A percentile compares a stretch with the other conserved stretches of the same genome.
Evolutionary conservation across 352 stramenopile genomes (phyloP).

Genomic region (Phytopythium litorale): DNA sequence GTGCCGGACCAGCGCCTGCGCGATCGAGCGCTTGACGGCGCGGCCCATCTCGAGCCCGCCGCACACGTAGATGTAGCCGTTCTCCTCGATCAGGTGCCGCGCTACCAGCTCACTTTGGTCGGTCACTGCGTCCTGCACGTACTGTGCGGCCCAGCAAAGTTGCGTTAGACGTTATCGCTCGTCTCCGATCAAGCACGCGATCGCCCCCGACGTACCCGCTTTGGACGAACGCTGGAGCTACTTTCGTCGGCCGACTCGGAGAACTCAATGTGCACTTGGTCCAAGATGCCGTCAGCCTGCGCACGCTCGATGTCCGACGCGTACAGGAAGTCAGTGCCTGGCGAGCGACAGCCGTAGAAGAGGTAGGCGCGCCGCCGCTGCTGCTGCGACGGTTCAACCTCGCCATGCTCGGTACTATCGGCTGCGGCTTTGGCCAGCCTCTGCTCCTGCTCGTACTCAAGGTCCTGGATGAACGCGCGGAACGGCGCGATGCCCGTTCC

Average conservation of each 20-base stretch:
- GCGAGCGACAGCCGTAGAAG: constrained; percentile 71
- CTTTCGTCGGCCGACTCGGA: constrained; percentile 22
- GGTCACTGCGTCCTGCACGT: constrained; percentile 66
- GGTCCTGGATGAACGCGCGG: constrained; percentile 72
- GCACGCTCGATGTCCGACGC: constrained; percentile 52
- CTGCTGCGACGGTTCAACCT: neutral
- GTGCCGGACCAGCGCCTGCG: constrained; percentile 41
- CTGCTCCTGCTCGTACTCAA: constrained; percentile 55
- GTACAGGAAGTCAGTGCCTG: constrained; percentile 69
- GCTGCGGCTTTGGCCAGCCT: neutral
- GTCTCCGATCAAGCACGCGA: neutral
- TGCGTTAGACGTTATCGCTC: neutral
- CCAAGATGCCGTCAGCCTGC: constrained; percentile 32
- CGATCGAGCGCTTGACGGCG: constrained; percentile 65
- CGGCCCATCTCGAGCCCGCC: constrained; percentile 77
- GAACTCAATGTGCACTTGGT: constrained; percentile 57
- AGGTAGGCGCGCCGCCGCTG: constrained; percentile 48
- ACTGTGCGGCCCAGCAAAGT: constrained; percentile 26
- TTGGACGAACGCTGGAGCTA: constrained; percentile 13
- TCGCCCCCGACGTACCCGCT: constrained; percentile 32
- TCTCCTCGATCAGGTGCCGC: constrained; percentile 44
- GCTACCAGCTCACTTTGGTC: constrained; percentile 56
- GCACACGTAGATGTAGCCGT: constrained; percentile 73
- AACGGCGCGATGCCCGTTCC: constrained; percentile 84
- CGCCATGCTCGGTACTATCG: neutral